Evolutionary conservation across 2,329 filamentous ascomycete species (phyloP).

Genomic region (Xylariaceae sp.): DNA sequence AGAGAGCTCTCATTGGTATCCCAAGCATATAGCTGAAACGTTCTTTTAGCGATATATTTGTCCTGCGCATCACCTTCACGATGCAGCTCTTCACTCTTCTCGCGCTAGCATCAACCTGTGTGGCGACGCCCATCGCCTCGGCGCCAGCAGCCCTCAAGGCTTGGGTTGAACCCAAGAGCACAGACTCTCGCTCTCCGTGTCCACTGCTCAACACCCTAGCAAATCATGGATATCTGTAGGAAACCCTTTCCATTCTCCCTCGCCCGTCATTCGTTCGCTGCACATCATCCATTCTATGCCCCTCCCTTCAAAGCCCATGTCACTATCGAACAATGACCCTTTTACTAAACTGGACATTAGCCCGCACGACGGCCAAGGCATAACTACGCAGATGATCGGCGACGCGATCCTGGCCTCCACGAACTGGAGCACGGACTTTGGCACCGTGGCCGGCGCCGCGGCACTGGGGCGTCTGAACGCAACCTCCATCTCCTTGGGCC

Average conservation of each 20-base stretch:
- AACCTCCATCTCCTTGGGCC: constrained; percentile 11
- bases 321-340: neutral
- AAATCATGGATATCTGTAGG: constrained; percentile 24
- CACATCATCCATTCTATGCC: neutral
- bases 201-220: constrained; percentile 24
- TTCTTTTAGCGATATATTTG: too few species aligned
- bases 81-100: constrained; percentile 17
- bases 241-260: neutral
- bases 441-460: constrained; percentile 6
- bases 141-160: constrained; percentile 11
- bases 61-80: neutral
- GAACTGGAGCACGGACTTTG: constrained; percentile 18
- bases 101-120: constrained; percentile 8
- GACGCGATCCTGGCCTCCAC: constrained; percentile 14
- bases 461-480: constrained; percentile 7
- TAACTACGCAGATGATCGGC: constrained; percentile 14
- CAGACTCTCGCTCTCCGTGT: constrained; percentile 21
- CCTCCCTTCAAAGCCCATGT: neutral
- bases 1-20: too few species aligned
- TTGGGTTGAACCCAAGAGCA: constrained; percentile 14
- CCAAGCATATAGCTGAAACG: too few species aligned
- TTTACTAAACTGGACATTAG: constrained; percentile 7
- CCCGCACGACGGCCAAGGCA: constrained; percentile 17
- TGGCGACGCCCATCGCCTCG: constrained; percentile 9
- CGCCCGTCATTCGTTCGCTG: neutral